Evolutionary conservation across 352 stramenopile species (phyloP).

Genomic region (Globisporangium mamillatum): DNA sequence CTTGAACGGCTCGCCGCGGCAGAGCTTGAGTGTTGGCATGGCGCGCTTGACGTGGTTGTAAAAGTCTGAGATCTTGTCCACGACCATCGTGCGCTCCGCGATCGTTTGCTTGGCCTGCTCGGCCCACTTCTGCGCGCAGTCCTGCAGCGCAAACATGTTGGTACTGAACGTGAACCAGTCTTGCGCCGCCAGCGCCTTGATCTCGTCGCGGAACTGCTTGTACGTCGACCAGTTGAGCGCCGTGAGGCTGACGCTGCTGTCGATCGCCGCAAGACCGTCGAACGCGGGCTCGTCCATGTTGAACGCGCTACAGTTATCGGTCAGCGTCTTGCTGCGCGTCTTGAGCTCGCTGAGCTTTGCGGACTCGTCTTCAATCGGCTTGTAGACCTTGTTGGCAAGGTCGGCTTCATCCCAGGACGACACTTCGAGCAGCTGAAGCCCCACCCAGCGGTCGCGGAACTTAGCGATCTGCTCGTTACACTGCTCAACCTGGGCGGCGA

Average conservation of each 20-base stretch:
- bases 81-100: conserved; percentile 55
- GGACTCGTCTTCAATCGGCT: conserved; percentile 81
- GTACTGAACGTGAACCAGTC: conserved; percentile 94
- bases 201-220: conserved; percentile 82
- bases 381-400: conserved; percentile 72
- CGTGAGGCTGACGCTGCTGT: conserved; percentile 70
- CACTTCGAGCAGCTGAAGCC: conserved; percentile 84
- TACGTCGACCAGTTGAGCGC: conserved; percentile 86
- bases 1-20: conserved; percentile 93
- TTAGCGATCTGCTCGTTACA: conserved; percentile 90
- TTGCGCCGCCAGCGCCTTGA: conserved; percentile 58
- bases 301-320: conserved; percentile 86
- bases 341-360: conserved; percentile 79
- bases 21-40: conserved; percentile 93
- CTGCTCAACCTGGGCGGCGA: conserved; percentile 87
- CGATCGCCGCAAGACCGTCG: conserved; percentile 69
- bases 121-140: conserved; percentile 89
- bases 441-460: conserved; percentile 87
- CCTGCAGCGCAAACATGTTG: conserved; percentile 92
- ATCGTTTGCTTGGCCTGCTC: conserved; percentile 76
- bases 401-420: conserved; percentile 69
- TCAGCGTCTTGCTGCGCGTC: conserved; percentile 50
- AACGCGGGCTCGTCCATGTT: conserved; percentile 83
- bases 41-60: conserved; percentile 82
- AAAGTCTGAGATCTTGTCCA: conserved; percentile 80